Percentiles rank a stretch among this genome's conserved stretches.
Conservation (phyloP, 2,329 filamentous ascomycete genomes). For the Cordyceps javanica region DNA sequence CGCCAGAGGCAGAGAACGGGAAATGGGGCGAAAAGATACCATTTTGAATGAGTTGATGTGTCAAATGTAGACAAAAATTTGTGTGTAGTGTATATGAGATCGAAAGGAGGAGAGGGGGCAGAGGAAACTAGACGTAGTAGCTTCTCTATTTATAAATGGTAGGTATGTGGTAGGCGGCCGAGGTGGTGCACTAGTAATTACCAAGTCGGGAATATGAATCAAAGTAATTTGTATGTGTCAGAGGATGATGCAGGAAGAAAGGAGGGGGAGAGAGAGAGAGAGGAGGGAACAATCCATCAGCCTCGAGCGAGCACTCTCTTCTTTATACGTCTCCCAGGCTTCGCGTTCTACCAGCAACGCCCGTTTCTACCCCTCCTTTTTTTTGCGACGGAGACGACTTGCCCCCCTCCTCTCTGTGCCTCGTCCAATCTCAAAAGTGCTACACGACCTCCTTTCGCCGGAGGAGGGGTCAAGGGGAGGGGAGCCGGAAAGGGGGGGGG, state of each 20-base stretch:
- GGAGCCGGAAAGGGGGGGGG: neutral
- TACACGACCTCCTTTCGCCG: neutral
- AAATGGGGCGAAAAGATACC: constrained; percentile 27
- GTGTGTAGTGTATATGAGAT: neutral
- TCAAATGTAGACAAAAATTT: neutral
- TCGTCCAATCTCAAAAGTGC: neutral
- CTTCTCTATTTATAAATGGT: constrained; percentile 8
- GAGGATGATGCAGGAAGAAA: constrained; percentile 3
- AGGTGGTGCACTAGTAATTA: neutral
- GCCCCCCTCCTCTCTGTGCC: neutral
- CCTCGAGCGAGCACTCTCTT: neutral
- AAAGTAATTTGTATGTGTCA: constrained; percentile 9
- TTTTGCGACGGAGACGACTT: neutral
- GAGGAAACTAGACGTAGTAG: neutral
- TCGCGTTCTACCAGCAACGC: neutral
- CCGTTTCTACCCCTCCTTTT: neutral
- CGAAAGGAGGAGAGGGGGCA: neutral
- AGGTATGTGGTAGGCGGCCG: neutral
- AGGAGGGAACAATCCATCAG: neutral
- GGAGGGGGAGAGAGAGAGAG: neutral
- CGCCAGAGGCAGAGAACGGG: constrained; percentile 19
- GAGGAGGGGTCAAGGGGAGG: neutral
- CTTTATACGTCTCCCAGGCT: constrained; percentile 1
- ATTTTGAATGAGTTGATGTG: constrained; percentile 19
- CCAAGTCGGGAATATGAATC: neutral